Evolutionary conservation across 208 protist species (phyloP), one percentile per base, ranked within the genome.

Genomic region (Leishmania aethiopica): DNA sequence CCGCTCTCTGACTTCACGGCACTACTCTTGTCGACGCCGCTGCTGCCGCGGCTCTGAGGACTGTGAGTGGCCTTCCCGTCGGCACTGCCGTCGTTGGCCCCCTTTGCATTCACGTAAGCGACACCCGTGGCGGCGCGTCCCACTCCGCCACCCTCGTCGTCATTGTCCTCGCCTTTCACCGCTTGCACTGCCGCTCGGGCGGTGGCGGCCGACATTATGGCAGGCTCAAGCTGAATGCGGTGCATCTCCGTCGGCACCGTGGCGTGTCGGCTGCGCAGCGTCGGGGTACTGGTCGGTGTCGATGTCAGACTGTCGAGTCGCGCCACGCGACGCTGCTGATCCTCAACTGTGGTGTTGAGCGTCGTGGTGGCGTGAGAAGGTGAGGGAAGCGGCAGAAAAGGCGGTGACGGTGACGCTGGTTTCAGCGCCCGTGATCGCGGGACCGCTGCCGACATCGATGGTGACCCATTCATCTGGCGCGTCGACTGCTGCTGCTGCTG

Each of bases 241-340:
- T 85, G 82, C 82, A 85, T 85, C 45, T 85, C 82, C 37, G 64
- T 77, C 6, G 82, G 82, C 51, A 85, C 25, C 35, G 72, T 75
- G 49, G 82, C 77, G 77, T 85, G 82, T 57, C 82, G 82, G 35
- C 77, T 79, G 47, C 82, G 82, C 82, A 85, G 77, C 25, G 77
- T 78, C 17, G 82, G 82, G 40, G 82, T 85, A 53, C 72, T 79
- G 8, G 71, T 82, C 5, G 82, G 77, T 32, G 82, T 85, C 15
- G 77, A 51, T 1, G 77, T 85, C 28, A 85, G 35, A 17, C 82
- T 85, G 32, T 85, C 82, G 1, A 85, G 82, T 32, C 82, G 82
- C 32, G 82, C 82, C n/a, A 82, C 77, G n/a, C 82, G 82, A 17
- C 82, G 82, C 77, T 85, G 77, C 55, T 85, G 82, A 67, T 85